These are phyloP conservation scores for Trypanosomatidae sp. DNA, from an alignment of 208 protist genomes.

Conservation along the genomic window DNA sequence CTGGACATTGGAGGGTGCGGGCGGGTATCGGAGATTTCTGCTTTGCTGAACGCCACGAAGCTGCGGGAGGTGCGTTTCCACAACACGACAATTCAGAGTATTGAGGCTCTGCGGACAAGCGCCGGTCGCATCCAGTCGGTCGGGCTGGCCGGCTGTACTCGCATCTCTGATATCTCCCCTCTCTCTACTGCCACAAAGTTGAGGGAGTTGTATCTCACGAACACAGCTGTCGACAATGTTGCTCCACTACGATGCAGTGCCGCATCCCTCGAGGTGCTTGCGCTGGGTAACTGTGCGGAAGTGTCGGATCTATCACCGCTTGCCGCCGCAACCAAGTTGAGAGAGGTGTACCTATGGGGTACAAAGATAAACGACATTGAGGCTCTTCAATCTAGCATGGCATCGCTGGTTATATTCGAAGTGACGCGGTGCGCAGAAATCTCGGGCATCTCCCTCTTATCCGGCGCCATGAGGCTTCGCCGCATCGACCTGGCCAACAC, in stretches of 20 bases:
- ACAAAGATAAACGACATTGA: slow-evolving; percentile 2
- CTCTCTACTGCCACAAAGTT: slow-evolving; percentile 6
- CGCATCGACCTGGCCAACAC: slow-evolving; percentile 6
- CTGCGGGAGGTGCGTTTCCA: slow-evolving; percentile 14
- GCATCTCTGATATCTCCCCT: slow-evolving; percentile 5
- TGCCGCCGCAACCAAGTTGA: neutral
- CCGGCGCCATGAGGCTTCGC: neutral
- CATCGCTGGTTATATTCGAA: neutral
- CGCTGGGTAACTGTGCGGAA: neutral
- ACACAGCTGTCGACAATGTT: slow-evolving; percentile 1
- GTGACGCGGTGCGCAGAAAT: slow-evolving; percentile 7
- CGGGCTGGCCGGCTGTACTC: slow-evolving; percentile 1
- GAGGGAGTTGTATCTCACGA: slow-evolving; percentile 13
- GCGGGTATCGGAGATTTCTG: neutral
- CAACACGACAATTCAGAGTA: slow-evolving; percentile 2
- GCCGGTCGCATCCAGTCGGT: neutral
- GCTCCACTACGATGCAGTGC: slow-evolving; percentile 2
- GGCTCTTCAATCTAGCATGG: neutral
- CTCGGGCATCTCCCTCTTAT: slow-evolving; percentile 4
- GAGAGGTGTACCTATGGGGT: slow-evolving; percentile 11
- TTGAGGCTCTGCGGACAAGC: slow-evolving; percentile 10
- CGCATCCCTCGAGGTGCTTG: slow-evolving; percentile 8
- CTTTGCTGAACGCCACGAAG: slow-evolving; percentile 1
- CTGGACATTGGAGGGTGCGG: slow-evolving; percentile 3
- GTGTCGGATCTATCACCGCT: slow-evolving; percentile 4